Evolutionary conservation across 331 rosid genomes (phyloP).

Genomic region (Spiraea crenata): DNA sequence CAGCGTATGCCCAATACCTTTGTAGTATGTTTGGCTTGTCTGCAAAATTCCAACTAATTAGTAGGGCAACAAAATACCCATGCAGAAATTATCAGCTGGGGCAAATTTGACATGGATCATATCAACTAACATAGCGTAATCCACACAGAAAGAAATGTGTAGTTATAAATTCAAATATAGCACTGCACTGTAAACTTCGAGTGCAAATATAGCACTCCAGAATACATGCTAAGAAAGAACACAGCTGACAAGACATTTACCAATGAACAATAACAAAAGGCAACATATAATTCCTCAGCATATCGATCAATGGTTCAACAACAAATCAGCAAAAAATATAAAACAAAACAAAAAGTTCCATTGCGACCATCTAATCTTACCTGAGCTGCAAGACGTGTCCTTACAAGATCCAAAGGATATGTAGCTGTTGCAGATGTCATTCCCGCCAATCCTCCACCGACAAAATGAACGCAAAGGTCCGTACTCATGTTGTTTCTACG

Average conservation of each 20-base stretch:
- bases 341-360: background rate
- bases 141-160: background rate
- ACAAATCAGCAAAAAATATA: background rate
- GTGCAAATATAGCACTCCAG: background rate
- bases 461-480: constrained; percentile 63
- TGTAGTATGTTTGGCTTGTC: constrained; percentile 75
- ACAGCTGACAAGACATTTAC: background rate
- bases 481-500: constrained; percentile 48
- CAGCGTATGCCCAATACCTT: constrained; percentile 79
- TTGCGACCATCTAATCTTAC: constrained; percentile 24
- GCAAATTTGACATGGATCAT: background rate
- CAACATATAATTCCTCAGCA: background rate
- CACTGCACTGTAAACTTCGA: background rate
- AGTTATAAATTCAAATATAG: background rate
- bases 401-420: constrained; percentile 64
- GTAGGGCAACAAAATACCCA: constrained; percentile 16
- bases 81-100: background rate
- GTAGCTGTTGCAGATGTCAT: constrained; percentile 58
- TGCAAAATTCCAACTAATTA: constrained; percentile 42
- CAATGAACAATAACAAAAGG: background rate
- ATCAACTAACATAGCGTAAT: background rate
- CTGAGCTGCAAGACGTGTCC: constrained; percentile 72
- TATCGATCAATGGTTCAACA: background rate
- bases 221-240: background rate
- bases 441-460: constrained; percentile 95